These are phyloP conservation scores for Sugiyamaella lignohabitans DNA, from an alignment of 805 yeast species.

Conservation along the genomic window DNA sequence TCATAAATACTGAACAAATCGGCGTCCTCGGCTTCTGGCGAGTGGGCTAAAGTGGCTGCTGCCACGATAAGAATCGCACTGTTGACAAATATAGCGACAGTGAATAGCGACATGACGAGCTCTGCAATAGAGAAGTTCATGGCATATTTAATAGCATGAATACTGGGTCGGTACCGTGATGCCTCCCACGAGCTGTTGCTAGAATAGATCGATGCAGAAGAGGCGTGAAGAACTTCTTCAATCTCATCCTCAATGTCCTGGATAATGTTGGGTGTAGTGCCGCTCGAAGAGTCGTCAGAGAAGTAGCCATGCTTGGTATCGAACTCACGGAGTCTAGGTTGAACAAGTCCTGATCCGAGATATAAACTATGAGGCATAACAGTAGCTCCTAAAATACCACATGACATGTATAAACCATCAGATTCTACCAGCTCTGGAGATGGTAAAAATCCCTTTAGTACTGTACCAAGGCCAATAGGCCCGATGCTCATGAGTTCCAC, in stretches of 20 bases:
- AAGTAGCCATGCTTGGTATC: constrained; percentile 54
- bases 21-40: constrained; percentile 66
- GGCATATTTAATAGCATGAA: constrained; percentile 70
- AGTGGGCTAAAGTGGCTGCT: constrained; percentile 67
- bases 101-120: constrained; percentile 59
- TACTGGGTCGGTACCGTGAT: constrained; percentile 55
- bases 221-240: not conserved
- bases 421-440: constrained; percentile 49
- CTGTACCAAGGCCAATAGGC: constrained; percentile 45
- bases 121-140: constrained; percentile 68
- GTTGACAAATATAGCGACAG: constrained; percentile 82
- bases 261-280: no score
- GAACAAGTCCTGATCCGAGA: constrained; percentile 81
- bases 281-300: constrained; percentile 16
- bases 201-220: not conserved
- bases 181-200: constrained; percentile 1
- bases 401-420: constrained; percentile 64
- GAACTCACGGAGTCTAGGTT: constrained; percentile 71
- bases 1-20: constrained; percentile 74
- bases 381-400: constrained; percentile 88
- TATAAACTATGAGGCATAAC: constrained; percentile 92
- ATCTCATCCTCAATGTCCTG: constrained; percentile 10
- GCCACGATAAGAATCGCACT: constrained; percentile 76
- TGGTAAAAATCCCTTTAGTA: constrained; percentile 68
- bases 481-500: constrained; percentile 47